phyloP scores from a whole-genome alignment of 345 rosid genomes.

The Hibiscus trionum region DNA sequence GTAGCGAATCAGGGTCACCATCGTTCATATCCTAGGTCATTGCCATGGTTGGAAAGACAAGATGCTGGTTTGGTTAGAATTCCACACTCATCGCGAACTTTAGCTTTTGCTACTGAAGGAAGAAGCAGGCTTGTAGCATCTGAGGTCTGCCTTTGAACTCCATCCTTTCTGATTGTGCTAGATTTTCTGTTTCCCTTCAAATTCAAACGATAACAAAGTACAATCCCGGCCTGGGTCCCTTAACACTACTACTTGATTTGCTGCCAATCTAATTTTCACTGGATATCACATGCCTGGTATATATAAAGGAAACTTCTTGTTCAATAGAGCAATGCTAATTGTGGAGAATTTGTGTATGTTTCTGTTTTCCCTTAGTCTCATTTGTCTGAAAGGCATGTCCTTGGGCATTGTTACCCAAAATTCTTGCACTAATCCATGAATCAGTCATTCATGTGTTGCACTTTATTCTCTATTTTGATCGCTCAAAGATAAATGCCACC shows the following conservation, averaged over 20 bases:
- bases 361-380: not conserved
- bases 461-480: not conserved
- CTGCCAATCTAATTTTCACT: not conserved
- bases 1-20: conserved; percentile 38
- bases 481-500: not conserved
- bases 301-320: not conserved
- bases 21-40: conserved; percentile 44
- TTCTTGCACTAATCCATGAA: not conserved
- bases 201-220: conserved; percentile 11
- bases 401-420: not conserved
- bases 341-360: not conserved
- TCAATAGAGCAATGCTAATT: not conserved
- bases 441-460: not conserved
- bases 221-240: conserved; percentile 6
- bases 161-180: not conserved
- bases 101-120: conserved; percentile 59
- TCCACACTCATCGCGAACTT: conserved; percentile 47
- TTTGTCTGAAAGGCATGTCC: not conserved
- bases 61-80: conserved; percentile 43
- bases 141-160: conserved; percentile 51
- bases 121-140: conserved; percentile 59
- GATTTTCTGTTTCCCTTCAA: not conserved
- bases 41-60: conserved; percentile 50
- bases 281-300: not conserved
- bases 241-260: not conserved